Base-by-base conservation (phyloP, 257 asterid genomes). In the Solanum ossicruentum region DNA sequence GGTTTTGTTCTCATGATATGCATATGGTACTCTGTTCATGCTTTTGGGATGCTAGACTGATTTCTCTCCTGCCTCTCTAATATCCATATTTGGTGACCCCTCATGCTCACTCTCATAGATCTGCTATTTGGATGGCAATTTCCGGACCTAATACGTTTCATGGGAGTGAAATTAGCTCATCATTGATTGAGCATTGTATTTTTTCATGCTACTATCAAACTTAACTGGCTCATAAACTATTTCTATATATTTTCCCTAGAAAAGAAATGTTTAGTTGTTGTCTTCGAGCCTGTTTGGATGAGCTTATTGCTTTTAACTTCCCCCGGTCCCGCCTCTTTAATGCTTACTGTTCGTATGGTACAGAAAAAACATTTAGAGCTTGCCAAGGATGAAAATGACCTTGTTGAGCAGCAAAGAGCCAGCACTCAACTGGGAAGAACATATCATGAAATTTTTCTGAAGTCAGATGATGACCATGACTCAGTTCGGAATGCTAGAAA, bases 361-460 rank as follows among this genome's bases (percentile, higher is more conserved):
- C 92, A 96, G 99, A 92, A 94, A 92, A 95, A 89, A 60, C 99
- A 95, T 90, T 86, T 97, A 84, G 93, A 95, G 83, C 93, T 97
- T 11, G 98, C 99, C 69, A 91, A 89, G 90, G 91, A 91, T 85
- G 88, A 88, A 69, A 89, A 91, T 72, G 93, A 97, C 87, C 88
- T 97, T 20, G 52, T 90, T 87, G 98, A 97, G 92, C 97, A 97
- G 89, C 98, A 95, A 89, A 91, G 99, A 90, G 98, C 98, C 23
- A 89, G 92, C 86, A 97, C 99, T 49, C 99, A 97, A 90, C 98
- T 97, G 39, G 99, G 99, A 73, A 92, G 99, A 85, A 93, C 98
- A 63, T 97, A 95, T 86, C 96, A 97, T 89, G 98, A 97, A 89
- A 87, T 95, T 84, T 97, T 97, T 88, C 9, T 93, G 75, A 90